Base-by-base conservation (phyloP, 1,139 yeast genomes). In the Arxiozyma telluris region DNA sequence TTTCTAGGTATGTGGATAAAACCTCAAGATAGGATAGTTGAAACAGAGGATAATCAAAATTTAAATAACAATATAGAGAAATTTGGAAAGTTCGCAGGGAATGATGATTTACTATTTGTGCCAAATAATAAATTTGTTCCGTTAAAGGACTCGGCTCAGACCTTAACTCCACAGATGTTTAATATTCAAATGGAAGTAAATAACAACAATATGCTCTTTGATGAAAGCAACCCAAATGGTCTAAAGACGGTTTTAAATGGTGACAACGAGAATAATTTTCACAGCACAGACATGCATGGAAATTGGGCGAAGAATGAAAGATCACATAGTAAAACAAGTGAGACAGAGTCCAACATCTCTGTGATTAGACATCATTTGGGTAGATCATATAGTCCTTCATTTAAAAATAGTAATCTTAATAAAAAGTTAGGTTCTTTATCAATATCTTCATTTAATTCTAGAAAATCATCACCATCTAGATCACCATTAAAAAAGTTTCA, bases 111-210 rank as follows among this genome's bases (percentile, higher is more conserved):
- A 9, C 41, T 38, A 25, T 34, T 17, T 47, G 50, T 49, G 1
- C 46, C 48, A 45, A 45, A 50, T 39, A 59, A 59, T n/a, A 61
- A 55, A 50, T 63, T 57, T 46, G 57, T 67, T 7, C 62, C 65
- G 4, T 46, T 65, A 50, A 69, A 68, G 53, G 58, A 61, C 50
- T 68, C 71, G 4, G 60, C 69, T 3, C 70, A 66, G 51, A 69
- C 72, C 0, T 49, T 69, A 41, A 67, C 69, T 4, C 68, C 71
- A 15, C 65, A 62, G 25, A 57, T 64, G 49, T 57, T 27, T 43
- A 42, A 42, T 42, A 20, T 44, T 18, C 51, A 42, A 22, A 27
- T 41, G 34, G 39, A 4, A 34, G 34, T 21, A 22, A 30, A 27
- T 27, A 27, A 49, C 34, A 34, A 20, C 21, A 20, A 42, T 49